A percentile compares a stretch with the other conserved stretches of the same genome.
Conservation (phyloP, 2,329 filamentous ascomycete genomes). For the Alternaria sp. region DNA sequence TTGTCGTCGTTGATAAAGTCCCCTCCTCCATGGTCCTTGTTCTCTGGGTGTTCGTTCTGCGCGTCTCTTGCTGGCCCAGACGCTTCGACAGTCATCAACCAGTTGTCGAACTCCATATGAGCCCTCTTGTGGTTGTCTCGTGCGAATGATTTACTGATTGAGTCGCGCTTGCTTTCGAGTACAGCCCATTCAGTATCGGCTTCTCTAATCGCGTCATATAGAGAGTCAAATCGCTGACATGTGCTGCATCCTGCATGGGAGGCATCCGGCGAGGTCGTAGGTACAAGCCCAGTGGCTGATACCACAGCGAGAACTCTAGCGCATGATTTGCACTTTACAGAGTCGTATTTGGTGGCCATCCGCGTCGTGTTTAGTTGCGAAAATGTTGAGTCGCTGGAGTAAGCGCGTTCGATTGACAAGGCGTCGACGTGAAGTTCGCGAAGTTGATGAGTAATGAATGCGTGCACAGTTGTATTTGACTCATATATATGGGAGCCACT, state of each 20-base stretch:
- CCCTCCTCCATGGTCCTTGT: neutral
- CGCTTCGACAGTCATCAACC: conserved; percentile 29
- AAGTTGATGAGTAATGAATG: neutral
- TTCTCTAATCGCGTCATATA: conserved; percentile 18
- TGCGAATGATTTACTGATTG: conserved; percentile 19
- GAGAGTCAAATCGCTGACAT: conserved; percentile 22
- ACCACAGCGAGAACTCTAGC: conserved; percentile 14
- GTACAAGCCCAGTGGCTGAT: conserved; percentile 14
- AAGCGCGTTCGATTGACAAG: neutral
- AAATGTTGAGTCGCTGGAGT: neutral
- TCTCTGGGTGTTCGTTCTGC: neutral
- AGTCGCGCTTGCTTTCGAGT: conserved; percentile 17
- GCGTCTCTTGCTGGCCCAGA: neutral
- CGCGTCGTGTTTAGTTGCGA: neutral
- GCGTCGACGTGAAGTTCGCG: neutral
- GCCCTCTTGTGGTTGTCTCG: conserved; percentile 17
- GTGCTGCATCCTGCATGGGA: conserved; percentile 17
- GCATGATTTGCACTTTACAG: conserved; percentile 13
- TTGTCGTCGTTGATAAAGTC: neutral
- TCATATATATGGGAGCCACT: neutral
- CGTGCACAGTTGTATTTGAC: neutral
- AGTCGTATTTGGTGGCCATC: conserved; percentile 1
- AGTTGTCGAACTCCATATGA: conserved; percentile 34
- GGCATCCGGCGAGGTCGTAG: neutral
- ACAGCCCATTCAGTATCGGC: conserved; percentile 19